These are phyloP conservation scores for Leersia perrieri DNA, from an alignment of 176 grass and related monocot species.

Conservation along the genomic window DNA sequence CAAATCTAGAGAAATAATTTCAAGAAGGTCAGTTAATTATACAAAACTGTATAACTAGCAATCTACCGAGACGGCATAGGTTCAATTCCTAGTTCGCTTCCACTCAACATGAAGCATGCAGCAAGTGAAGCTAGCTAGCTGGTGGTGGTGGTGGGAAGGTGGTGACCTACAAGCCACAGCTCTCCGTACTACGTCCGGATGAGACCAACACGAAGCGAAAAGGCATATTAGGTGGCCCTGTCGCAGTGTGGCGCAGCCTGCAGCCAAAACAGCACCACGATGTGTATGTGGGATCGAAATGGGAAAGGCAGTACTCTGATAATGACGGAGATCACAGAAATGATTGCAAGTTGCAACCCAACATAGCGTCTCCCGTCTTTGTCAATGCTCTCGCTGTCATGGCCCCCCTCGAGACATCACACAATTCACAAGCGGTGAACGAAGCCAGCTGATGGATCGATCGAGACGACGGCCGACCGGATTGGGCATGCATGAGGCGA, in stretches of 20 bases:
- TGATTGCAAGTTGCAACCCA: slow-evolving; percentile 34
- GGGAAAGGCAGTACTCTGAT: not conserved
- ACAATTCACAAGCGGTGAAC: slow-evolving; percentile 16
- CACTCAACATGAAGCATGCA: not conserved
- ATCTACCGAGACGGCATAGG: not conserved
- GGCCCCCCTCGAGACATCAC: slow-evolving; percentile 14
- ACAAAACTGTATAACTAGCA: too few relatives aligned
- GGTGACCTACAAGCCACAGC: not conserved
- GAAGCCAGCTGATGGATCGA: slow-evolving; percentile 1
- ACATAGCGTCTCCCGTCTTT: slow-evolving; percentile 19
- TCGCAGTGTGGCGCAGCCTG: not conserved
- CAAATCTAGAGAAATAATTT: too few relatives aligned
- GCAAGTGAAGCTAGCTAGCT: not conserved
- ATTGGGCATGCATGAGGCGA: too few relatives aligned
- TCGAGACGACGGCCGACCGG: not conserved
- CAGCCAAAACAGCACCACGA: not conserved
- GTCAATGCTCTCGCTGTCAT: slow-evolving; percentile 27
- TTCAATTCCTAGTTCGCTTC: not conserved
- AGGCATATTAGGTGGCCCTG: not conserved
- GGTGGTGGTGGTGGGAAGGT: not conserved
- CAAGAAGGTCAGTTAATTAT: too few relatives aligned
- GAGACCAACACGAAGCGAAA: not conserved
- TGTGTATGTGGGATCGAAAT: not conserved
- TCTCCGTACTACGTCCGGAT: not conserved
- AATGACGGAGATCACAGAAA: slow-evolving; percentile 15